Evolutionary conservation across 805 yeast species (phyloP).

Genomic region (Starmerella stellata): DNA sequence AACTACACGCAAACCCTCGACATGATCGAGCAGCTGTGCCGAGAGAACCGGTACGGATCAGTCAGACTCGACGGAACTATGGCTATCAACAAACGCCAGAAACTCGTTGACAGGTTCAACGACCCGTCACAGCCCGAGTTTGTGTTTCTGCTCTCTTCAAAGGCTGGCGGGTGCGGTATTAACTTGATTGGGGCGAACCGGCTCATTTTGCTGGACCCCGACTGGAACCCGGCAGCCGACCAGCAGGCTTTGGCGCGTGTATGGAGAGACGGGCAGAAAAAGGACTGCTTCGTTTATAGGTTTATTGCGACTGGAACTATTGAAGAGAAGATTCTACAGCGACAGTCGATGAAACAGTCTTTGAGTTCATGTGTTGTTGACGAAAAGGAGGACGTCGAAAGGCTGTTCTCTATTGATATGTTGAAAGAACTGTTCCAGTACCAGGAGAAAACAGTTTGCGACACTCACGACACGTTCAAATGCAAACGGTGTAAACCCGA

Average conservation of each 20-base stretch:
- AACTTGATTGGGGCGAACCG: constrained; percentile 93
- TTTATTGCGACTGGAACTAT: constrained; percentile 89
- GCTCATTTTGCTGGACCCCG: constrained; percentile 69
- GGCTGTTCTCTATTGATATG: constrained; percentile 71
- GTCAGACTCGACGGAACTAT: constrained; percentile 82
- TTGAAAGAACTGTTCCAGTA: constrained; percentile 58
- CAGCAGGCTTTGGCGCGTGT: constrained; percentile 96
- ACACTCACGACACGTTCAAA: constrained; percentile 80
- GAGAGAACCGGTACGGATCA: constrained; percentile 53
- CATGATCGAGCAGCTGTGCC: constrained; percentile 70
- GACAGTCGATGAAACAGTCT: constrained; percentile 87
- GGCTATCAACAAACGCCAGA: constrained; percentile 82
- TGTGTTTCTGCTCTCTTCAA: constrained; percentile 73
- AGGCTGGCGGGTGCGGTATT: constrained; percentile 98
- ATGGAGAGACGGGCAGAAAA: constrained; percentile 98
- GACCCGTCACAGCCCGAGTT: constrained; percentile 79
- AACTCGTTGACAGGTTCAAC: constrained; percentile 76
- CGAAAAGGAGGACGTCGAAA: constrained; percentile 85
- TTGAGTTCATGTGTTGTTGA: constrained; percentile 92
- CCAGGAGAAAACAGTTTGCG: constrained; percentile 47
- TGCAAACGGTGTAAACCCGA: constrained; percentile 63
- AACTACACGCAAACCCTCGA: constrained; percentile 92
- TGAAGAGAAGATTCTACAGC: constrained; percentile 87
- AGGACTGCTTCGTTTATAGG: constrained; percentile 86
- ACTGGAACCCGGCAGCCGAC: constrained; percentile 98